Evolutionary conservation across 306 rosid species (phyloP), one percentile per base, ranked within the genome.

Genomic region (Dalbergia cultrata): DNA sequence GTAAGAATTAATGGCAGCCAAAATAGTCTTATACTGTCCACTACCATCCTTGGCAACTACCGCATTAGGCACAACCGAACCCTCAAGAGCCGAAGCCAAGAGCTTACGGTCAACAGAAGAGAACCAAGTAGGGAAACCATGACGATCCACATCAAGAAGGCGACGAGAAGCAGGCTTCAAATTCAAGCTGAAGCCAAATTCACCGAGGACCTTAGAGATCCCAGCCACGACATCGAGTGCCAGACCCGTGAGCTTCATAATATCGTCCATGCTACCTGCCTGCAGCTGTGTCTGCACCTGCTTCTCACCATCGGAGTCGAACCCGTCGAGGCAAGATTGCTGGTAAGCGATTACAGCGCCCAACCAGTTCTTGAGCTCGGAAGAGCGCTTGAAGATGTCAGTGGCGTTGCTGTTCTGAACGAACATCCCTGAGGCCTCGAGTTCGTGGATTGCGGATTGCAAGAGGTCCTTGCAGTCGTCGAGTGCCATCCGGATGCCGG

Each of bases 41-140:
- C 82, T 85, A 0, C 97, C 94, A 49, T 93, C 97, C 75, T 91
- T 80, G 16, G 97, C 97, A 37, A 93, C 97, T 1, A 91, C 73
- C 0, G 21, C 94, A 14, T 91, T 86, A 3, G 93, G 85, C 18
- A 0, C 35, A 5, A 87, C 0, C 5, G 53, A 47, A 47, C 53
- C 16, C 16, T 3, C 4, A 0, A 8, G 0, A 0, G 81, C 12
- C 1, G 3, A 0, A 2, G 41, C 91, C 86, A 93, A 76, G 11
- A 93, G 89, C 76, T 86, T 87, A 10, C 97, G 85, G 22, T 91
- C 97, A 0, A 85, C 0, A 14, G 71, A 62, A 0, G 97, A 74
- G 68, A 91, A 75, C 97, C 94, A 93, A 5, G 87, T 18, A 0
- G 97, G 97, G 33, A 58, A 74, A 0, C 87, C 93, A 3, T 90